These are phyloP conservation scores for Solanum piurae DNA, from an alignment of 257 asterid species.

Conservation along the genomic window DNA sequence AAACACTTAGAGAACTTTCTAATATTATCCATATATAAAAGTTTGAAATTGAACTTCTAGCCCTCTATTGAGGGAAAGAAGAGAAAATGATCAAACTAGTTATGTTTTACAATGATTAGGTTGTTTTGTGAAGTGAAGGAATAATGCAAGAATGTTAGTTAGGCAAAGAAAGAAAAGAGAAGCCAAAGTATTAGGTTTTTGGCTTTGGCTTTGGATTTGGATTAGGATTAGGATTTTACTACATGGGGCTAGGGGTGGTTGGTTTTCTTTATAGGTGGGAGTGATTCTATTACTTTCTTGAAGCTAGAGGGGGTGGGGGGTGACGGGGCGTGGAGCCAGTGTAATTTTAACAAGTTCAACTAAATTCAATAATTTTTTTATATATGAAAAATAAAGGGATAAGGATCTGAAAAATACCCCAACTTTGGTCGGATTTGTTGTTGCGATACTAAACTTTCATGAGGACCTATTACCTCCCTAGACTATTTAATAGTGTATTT, in stretches of 20 bases:
- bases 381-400: background rate
- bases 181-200: background rate
- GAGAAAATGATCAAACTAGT: background rate
- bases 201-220: background rate
- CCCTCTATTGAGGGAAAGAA: background rate
- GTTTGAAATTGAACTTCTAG: background rate
- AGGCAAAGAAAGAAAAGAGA: background rate
- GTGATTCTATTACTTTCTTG: slow-evolving; percentile 41
- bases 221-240: slow-evolving; percentile 1
- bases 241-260: slow-evolving; percentile 28
- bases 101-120: background rate
- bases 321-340: too few species aligned
- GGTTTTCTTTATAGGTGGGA: slow-evolving; percentile 43
- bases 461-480: too few species aligned
- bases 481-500: too few species aligned
- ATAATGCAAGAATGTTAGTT: background rate
- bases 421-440: too few species aligned
- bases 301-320: slow-evolving; percentile 10
- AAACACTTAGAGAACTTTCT: slow-evolving; percentile 13
- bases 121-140: background rate
- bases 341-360: background rate
- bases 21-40: slow-evolving; percentile 9
- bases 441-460: too few species aligned
- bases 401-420: too few species aligned
- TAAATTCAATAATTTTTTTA: background rate